phyloP scores from a whole-genome alignment of 306 rosid species.

The Malus domestica region ASM211411v1 NC_041798.1:40839001-40839500 shows the following conservation, averaged over 20 bases:
- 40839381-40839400: too few species aligned
- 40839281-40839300: too few species aligned
- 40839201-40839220: slow-evolving; percentile 1
- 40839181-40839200: slow-evolving; percentile 5
- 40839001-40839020: neutral
- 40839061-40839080: neutral
- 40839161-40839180: neutral
- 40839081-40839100: neutral
- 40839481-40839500: too few species aligned
- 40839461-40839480: too few species aligned
- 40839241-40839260: neutral
- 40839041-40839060: neutral
- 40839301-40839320: too few species aligned
- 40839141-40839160: slow-evolving; percentile 10
- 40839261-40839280: slow-evolving; percentile 1
- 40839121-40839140: slow-evolving; percentile 8
- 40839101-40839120: slow-evolving; percentile 33
- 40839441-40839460: too few species aligned
- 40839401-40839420: too few species aligned
- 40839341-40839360: too few species aligned
- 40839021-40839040: neutral
- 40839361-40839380: too few species aligned
- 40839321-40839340: too few species aligned
- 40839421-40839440: too few species aligned
- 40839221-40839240: neutral